These are phyloP conservation scores for Evansstolkia leycettana DNA, from an alignment of 495 filamentous ascomycete species.

Conservation along the genomic window DNA sequence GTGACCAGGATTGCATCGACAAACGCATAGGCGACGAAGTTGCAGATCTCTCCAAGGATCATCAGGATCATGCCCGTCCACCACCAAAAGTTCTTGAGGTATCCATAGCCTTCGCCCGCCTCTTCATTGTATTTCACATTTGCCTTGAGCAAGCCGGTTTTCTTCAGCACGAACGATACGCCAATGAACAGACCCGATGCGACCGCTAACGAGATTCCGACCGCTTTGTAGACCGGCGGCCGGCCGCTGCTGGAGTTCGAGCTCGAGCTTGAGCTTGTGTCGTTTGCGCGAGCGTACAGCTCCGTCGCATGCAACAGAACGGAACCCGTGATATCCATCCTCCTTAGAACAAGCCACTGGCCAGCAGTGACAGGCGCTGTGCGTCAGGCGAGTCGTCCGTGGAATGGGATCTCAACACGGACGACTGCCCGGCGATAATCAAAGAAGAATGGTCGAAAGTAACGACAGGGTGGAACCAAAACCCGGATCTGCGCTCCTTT, in stretches of 20 bases:
- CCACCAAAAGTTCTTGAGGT: constrained; percentile 93
- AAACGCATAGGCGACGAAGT: constrained; percentile 95
- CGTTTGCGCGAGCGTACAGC: constrained; percentile 34
- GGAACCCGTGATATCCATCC: constrained; percentile 38
- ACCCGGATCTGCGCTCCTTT: no score
- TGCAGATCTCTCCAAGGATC: constrained; percentile 94
- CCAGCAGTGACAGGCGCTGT: constrained; percentile 16
- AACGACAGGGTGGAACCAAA: no score
- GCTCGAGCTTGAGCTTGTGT: neutral
- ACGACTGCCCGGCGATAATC: neutral
- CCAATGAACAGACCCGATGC: constrained; percentile 91
- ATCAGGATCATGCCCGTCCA: constrained; percentile 95
- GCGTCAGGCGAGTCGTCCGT: constrained; percentile 11
- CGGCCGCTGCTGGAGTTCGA: constrained; percentile 19
- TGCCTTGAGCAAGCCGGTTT: constrained; percentile 77
- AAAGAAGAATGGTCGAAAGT: no score
- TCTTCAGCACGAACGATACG: constrained; percentile 90
- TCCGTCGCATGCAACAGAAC: constrained; percentile 30
- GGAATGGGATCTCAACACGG: constrained; percentile 3
- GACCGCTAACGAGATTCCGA: constrained; percentile 80
- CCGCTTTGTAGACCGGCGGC: constrained; percentile 64
- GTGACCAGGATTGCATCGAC: constrained; percentile 96
- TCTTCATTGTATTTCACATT: constrained; percentile 96
- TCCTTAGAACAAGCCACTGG: constrained; percentile 7
- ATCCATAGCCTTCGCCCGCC: constrained; percentile 93